Conservation (phyloP, 2,329 filamentous ascomycete species). For the Penicillium sp. region DNA sequence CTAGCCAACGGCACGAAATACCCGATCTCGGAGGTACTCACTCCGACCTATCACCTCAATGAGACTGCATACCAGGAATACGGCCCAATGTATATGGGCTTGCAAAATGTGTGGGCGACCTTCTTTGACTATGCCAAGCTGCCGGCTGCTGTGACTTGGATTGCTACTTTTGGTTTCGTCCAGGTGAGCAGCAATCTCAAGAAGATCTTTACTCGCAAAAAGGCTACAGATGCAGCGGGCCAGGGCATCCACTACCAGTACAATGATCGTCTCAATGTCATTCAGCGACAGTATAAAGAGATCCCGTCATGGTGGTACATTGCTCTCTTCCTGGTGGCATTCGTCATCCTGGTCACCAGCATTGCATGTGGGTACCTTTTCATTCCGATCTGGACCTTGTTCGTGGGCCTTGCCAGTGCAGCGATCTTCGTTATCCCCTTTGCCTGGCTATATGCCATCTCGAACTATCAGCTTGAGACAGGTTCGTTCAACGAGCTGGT, state of each 20-base stretch:
- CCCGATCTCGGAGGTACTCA: constrained; percentile 45
- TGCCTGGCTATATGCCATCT: constrained; percentile 60
- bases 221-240: constrained; percentile 26
- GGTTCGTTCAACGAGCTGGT: constrained; percentile 61
- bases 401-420: constrained; percentile 57
- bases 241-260: constrained; percentile 55
- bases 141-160: constrained; percentile 59
- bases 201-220: constrained; percentile 44
- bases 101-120: constrained; percentile 58
- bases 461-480: constrained; percentile 55
- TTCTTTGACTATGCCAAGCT: constrained; percentile 63
- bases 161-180: constrained; percentile 54
- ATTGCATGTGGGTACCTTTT: constrained; percentile 54
- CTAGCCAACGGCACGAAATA: constrained; percentile 50
- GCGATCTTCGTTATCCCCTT: constrained; percentile 58
- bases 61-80: constrained; percentile 46
- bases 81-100: constrained; percentile 58
- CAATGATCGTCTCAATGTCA: constrained; percentile 57
- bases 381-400: constrained; percentile 60
- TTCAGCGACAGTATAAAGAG: constrained; percentile 58
- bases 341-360: constrained; percentile 52
- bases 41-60: constrained; percentile 49
- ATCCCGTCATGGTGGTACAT: constrained; percentile 61
- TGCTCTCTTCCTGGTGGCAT: constrained; percentile 50
- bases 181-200: constrained; percentile 48